Base-by-base conservation (phyloP, 352 stramenopile species). In the Achlya hypogyna region DNA sequence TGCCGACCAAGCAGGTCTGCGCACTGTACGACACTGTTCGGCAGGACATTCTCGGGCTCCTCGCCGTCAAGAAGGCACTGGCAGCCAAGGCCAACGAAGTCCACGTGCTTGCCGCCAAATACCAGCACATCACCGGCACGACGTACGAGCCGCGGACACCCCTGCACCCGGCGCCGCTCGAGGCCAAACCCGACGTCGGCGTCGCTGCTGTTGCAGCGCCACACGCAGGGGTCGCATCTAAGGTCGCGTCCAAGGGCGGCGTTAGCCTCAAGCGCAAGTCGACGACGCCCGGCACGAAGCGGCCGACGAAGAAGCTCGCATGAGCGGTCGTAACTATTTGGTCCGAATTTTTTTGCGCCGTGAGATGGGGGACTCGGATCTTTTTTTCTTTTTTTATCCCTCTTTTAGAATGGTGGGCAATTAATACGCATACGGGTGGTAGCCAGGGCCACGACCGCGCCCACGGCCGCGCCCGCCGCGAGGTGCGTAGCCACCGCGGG, bases 401-500 rank as follows among this genome's bases (percentile, higher is more conserved):
- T 40, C 28, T 72, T 42, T 70, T 67, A 16, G 14, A 53, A 31
- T 43, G 42, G 27, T 20, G 6, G n/a, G n/a, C 20, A n/a, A 20
- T 65, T 58, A 67, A 43, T 67, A 67, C 28, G 38, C 60, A 74
- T 89, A 91, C 29, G 82, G 82, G 65, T 91, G 82, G 71, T 85
- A 91, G 18, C 78, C 56, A 42, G 52, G 31, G 18, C 71, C 70
- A 20, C 74, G 53, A n/a, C 72, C 65, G n/a, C 75, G 59, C 51
- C 74, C 75, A 34, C 85, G 78, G 35, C 82, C 84, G 22, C 83
- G 69, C 22, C 86, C 82, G 43, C 87, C 74, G 52, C 86, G 79
- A 67, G 86, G 84, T 51, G 84, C 79, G 28, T 84, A 74, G n/a
- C 86, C 82, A 43, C 86, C 74, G 54, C 86, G 78, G 69, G 86